These are phyloP conservation scores for Ophioceras dolichostomum DNA, from an alignment of 2,329 filamentous ascomycete species.

Conservation along the genomic window DNA sequence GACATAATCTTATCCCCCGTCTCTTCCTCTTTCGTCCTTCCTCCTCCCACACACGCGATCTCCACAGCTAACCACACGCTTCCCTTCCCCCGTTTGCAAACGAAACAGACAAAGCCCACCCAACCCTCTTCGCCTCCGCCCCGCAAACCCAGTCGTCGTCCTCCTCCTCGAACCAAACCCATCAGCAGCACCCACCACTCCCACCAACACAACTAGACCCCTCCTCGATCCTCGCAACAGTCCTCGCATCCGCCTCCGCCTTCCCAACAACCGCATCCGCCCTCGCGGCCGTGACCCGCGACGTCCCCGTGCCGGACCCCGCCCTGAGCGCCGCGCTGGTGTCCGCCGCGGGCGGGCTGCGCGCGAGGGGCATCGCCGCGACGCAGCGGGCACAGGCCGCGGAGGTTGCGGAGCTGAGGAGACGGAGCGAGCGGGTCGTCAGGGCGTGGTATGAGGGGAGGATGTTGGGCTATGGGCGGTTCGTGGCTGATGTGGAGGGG, in stretches of 20 bases:
- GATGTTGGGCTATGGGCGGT: slow-evolving; percentile 54
- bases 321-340: slow-evolving; percentile 43
- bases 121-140: slow-evolving; percentile 40
- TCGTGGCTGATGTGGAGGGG: slow-evolving; percentile 60
- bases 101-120: slow-evolving; percentile 39
- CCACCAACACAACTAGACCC: slow-evolving; percentile 39
- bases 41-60: background rate
- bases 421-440: slow-evolving; percentile 48
- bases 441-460: slow-evolving; percentile 64
- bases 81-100: background rate
- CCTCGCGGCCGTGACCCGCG: slow-evolving; percentile 38
- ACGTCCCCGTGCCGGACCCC: slow-evolving; percentile 44
- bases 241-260: slow-evolving; percentile 42
- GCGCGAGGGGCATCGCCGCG: slow-evolving; percentile 48
- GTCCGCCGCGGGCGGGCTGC: slow-evolving; percentile 37
- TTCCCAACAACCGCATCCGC: slow-evolving; percentile 44
- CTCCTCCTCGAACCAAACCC: background rate
- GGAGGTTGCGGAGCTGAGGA: slow-evolving; percentile 51
- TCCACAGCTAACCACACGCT: background rate
- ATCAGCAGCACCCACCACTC: slow-evolving; percentile 22
- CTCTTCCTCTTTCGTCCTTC: background rate
- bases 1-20: too few relatives aligned
- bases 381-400: slow-evolving; percentile 49
- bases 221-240: slow-evolving; percentile 38
- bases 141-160: slow-evolving; percentile 8